Evolutionary conservation across 1,284 basidiomycete species (phyloP).

Genomic region (Pseudozyma sp.): DNA sequence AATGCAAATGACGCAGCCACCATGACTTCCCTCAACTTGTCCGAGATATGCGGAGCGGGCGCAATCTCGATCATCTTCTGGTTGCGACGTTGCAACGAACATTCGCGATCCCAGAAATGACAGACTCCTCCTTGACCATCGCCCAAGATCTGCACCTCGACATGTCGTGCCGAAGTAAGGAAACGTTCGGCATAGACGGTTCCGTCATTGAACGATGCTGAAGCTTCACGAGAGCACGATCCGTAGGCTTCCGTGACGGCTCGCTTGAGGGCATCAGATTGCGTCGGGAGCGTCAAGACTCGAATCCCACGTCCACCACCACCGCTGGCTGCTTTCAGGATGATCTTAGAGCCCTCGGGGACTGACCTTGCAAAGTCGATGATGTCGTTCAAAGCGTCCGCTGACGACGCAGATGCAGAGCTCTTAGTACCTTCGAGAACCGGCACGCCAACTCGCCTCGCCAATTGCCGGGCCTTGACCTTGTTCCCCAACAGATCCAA

Average conservation of each 20-base stretch:
- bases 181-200: slow-evolving; percentile 45
- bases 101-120: slow-evolving; percentile 52
- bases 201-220: slow-evolving; percentile 29
- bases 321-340: slow-evolving; percentile 51
- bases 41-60: slow-evolving; percentile 19
- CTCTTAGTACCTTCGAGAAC: slow-evolving; percentile 23
- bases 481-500: slow-evolving; percentile 33
- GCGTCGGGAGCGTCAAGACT: slow-evolving; percentile 11
- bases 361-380: slow-evolving; percentile 18
- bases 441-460: slow-evolving; percentile 12
- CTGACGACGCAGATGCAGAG: not conserved
- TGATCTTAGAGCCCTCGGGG: slow-evolving; percentile 6
- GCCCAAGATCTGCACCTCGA: slow-evolving; percentile 52
- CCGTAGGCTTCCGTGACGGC: slow-evolving; percentile 20
- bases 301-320: slow-evolving; percentile 51
- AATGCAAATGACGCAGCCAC: slow-evolving; percentile 21
- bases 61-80: slow-evolving; percentile 55
- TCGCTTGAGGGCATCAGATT: not conserved
- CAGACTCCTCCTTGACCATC: slow-evolving; percentile 31
- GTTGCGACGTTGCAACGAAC: slow-evolving; percentile 41
- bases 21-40: slow-evolving; percentile 8
- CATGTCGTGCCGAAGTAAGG: slow-evolving; percentile 34
- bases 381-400: slow-evolving; percentile 19
- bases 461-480: slow-evolving; percentile 23
- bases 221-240: slow-evolving; percentile 39